Conservation (phyloP, 805 yeast species). For the Cyberlindnera subsufficiens region DNA sequence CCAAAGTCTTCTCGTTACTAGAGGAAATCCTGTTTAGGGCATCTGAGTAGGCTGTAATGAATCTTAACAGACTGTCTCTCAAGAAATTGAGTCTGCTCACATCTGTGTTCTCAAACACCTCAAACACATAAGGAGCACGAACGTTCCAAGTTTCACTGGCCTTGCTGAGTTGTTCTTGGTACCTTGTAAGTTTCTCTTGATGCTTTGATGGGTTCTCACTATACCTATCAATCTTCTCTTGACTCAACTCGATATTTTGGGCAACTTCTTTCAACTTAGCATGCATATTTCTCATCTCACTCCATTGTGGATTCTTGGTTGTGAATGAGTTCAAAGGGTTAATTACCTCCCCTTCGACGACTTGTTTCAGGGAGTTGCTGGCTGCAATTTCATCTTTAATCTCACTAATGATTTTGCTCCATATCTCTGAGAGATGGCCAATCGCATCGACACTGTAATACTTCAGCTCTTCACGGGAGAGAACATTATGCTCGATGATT, state of each 20-base stretch:
- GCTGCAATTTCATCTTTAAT: conserved; percentile 42
- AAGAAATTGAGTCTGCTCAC: conserved; percentile 52
- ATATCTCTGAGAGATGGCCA: conserved; percentile 38
- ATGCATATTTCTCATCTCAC: conserved; percentile 44
- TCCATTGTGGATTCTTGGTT: conserved; percentile 48
- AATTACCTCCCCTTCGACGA: conserved; percentile 48
- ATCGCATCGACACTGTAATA: conserved; percentile 43
- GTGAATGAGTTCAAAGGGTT: conserved; percentile 48
- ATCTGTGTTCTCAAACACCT: conserved; percentile 70
- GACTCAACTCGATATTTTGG: conserved; percentile 32
- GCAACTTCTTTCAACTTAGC: conserved; percentile 40
- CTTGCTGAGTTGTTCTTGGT: conserved; percentile 33
- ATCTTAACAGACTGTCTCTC: conserved; percentile 61
- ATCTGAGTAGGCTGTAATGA: conserved; percentile 56
- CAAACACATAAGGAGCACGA: conserved; percentile 72
- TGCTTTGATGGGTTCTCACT: conserved; percentile 15
- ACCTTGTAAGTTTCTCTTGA: conserved; percentile 25
- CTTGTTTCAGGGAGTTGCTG: conserved; percentile 40
- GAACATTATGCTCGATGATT: conserved; percentile 33
- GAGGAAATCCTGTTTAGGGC: conserved; percentile 37
- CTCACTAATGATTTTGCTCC: conserved; percentile 37
- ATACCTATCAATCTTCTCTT: conserved; percentile 35
- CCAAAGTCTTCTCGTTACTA: conserved; percentile 58
- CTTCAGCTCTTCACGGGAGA: conserved; percentile 39
- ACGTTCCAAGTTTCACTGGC: conserved; percentile 65